A percentile compares a stretch with the other conserved stretches of the same genome.
These are phyloP conservation scores for Paraphoma chrysanthemicola DNA, from an alignment of 2,329 filamentous ascomycete species.

Conservation along the genomic window DNA sequence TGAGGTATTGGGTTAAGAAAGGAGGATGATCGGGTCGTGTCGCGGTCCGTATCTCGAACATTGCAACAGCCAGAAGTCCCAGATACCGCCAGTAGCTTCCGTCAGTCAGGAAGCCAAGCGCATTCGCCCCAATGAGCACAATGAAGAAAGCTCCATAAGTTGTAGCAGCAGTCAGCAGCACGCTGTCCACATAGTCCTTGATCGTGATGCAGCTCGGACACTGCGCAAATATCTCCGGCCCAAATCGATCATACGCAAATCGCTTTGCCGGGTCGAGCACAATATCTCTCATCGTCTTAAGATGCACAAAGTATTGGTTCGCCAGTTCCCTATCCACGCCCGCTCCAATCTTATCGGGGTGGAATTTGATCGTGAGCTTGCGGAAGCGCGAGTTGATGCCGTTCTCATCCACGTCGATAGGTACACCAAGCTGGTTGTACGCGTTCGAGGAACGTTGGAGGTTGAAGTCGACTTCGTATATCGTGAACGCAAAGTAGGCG, in stretches of 20 bases:
- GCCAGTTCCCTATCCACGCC: constrained; percentile 36
- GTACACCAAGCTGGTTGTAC: constrained; percentile 78
- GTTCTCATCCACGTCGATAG: constrained; percentile 72
- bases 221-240: constrained; percentile 68
- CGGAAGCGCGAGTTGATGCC: constrained; percentile 86
- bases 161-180: constrained; percentile 53
- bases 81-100: constrained; percentile 56
- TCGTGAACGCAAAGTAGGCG: constrained; percentile 86
- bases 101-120: constrained; percentile 43
- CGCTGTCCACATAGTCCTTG: constrained; percentile 74
- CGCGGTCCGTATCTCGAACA: constrained; percentile 64
- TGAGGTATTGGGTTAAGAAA: constrained; percentile 55
- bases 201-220: constrained; percentile 68
- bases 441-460: constrained; percentile 75
- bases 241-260: constrained; percentile 81
- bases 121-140: constrained; percentile 40
- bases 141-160: constrained; percentile 39
- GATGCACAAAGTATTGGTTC: constrained; percentile 73
- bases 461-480: constrained; percentile 89
- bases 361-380: constrained; percentile 66
- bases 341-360: constrained; percentile 79
- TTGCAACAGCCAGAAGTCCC: constrained; percentile 61
- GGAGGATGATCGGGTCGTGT: constrained; percentile 58
- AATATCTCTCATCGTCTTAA: constrained; percentile 86
- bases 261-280: constrained; percentile 82